Evolutionary conservation across 345 rosid genomes (phyloP).

Genomic region (rapeseed (Brassica napus)): DNA sequence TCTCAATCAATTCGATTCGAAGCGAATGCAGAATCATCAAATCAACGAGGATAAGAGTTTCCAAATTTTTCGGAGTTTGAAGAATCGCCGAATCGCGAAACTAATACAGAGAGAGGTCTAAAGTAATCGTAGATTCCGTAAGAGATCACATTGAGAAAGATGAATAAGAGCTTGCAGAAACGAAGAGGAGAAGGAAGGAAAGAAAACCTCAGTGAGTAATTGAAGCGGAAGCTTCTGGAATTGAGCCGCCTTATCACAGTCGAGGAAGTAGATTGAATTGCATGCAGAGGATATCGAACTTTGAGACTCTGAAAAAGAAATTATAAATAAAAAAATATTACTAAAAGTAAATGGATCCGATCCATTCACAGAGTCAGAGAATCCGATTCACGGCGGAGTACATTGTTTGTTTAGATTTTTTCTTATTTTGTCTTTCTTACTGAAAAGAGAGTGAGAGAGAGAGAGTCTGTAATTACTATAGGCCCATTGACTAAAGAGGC

Average conservation of each 20-base stretch:
- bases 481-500: background rate
- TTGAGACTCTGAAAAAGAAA: background rate
- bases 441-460: background rate
- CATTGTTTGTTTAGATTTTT: background rate
- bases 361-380: background rate
- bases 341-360: background rate
- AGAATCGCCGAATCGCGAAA: background rate
- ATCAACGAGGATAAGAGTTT: background rate
- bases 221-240: constrained; percentile 15
- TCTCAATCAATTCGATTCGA: background rate
- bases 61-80: background rate
- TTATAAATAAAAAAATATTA: background rate
- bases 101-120: background rate
- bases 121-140: background rate
- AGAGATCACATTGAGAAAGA: constrained; percentile 15
- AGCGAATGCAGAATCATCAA: constrained; percentile 5
- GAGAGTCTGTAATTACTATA: background rate
- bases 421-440: background rate
- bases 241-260: background rate
- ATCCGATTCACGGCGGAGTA: background rate
- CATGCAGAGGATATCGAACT: background rate
- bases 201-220: background rate
- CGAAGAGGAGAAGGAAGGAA: background rate
- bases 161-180: background rate
- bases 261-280: constrained; percentile 6